phyloP scores from a whole-genome alignment of 2,329 filamentous ascomycete species.

The Cryphonectria naterciae region DNA sequence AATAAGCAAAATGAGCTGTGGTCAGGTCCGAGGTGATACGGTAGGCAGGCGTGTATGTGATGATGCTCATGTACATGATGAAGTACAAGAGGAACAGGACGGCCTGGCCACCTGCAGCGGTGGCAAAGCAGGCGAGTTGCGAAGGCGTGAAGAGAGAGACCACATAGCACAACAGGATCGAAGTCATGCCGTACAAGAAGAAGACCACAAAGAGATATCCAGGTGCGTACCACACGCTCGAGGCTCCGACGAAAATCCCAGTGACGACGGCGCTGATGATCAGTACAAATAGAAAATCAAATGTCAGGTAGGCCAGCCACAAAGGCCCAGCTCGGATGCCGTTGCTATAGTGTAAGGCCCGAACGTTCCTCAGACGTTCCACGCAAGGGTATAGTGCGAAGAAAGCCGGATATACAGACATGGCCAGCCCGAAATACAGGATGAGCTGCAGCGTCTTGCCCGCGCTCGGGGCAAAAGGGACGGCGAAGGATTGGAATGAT shows the following conservation, averaged over 20 bases:
- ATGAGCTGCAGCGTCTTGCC: constrained; percentile 79
- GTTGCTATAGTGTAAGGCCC: constrained; percentile 88
- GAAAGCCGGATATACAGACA: constrained; percentile 81
- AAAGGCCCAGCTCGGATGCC: constrained; percentile 81
- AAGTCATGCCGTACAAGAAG: constrained; percentile 78
- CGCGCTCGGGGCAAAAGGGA: constrained; percentile 69
- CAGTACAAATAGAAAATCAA: constrained; percentile 79
- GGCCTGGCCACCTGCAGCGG: constrained; percentile 77
- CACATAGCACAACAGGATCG: constrained; percentile 77
- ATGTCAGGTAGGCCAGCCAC: constrained; percentile 81
- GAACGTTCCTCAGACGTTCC: constrained; percentile 77
- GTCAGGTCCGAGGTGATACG: constrained; percentile 69
- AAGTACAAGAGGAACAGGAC: constrained; percentile 73
- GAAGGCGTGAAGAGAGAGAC: constrained; percentile 68
- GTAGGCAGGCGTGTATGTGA: constrained; percentile 74
- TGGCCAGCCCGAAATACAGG: constrained; percentile 79
- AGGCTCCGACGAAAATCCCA: constrained; percentile 63
- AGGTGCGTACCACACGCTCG: constrained; percentile 73
- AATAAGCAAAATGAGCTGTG: constrained; percentile 76
- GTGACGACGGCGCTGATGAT: constrained; percentile 67
- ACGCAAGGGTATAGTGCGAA: constrained; percentile 88
- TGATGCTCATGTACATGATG: constrained; percentile 70
- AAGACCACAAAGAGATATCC: constrained; percentile 84
- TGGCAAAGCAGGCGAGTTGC: constrained; percentile 51
- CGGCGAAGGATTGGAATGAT: constrained; percentile 75